A percentile compares a stretch with the other conserved stretches of the same genome.
Conservation (phyloP, 441 rosid genomes). For the Geranium incanum region DNA sequence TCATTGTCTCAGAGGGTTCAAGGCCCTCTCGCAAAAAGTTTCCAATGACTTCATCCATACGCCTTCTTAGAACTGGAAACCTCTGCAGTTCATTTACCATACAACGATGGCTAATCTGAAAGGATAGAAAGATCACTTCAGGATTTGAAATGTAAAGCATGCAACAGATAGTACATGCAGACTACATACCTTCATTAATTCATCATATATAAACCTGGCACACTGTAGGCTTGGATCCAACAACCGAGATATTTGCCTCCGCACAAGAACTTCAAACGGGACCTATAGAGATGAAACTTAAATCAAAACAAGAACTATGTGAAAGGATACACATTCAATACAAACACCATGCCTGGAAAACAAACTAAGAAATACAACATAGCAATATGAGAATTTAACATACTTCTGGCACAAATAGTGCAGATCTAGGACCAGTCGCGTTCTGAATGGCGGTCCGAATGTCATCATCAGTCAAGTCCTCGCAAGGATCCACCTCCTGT, state of each 20-base stretch:
- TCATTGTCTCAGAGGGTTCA: conserved; percentile 89
- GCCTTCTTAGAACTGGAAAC: conserved; percentile 75
- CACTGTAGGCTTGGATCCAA: conserved; percentile 96
- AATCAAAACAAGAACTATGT: background rate
- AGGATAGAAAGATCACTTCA: conserved; percentile 14
- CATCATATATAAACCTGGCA: conserved; percentile 86
- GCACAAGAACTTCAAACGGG: conserved; percentile 92
- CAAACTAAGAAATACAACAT: conserved; percentile 5
- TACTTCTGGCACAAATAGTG: conserved; percentile 88
- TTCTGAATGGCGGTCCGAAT: conserved; percentile 93
- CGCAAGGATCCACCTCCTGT: conserved; percentile 94
- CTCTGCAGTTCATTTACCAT: conserved; percentile 64
- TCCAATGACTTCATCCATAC: conserved; percentile 90
- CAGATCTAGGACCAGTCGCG: conserved; percentile 89
- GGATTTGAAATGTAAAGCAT: background rate
- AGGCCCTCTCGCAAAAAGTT: conserved; percentile 84
- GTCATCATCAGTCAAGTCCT: conserved; percentile 85
- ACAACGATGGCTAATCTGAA: conserved; percentile 89
- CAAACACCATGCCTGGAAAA: background rate
- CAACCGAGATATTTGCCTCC: conserved; percentile 84
- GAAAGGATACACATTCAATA: background rate
- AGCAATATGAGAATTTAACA: conserved; percentile 21
- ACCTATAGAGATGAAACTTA: conserved; percentile 38
- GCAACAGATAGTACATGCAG: background rate
- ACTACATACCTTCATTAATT: conserved; percentile 60